Conservation (phyloP, 2,329 filamentous ascomycete genomes). For the Pseudonectria buxi region DNA sequence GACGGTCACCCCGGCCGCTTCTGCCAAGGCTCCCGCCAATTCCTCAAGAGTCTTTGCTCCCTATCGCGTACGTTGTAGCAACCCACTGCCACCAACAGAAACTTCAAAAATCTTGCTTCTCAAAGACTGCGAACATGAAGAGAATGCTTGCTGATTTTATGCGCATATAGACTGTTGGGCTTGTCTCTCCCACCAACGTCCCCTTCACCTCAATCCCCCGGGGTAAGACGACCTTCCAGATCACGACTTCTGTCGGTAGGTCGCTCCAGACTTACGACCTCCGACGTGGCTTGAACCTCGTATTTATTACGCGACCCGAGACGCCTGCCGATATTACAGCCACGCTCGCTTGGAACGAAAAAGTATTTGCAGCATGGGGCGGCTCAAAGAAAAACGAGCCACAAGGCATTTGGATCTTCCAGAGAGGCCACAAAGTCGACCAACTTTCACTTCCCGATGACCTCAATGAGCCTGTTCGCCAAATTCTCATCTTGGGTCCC, state of each 20-base stretch:
- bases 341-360: slow-evolving; percentile 79
- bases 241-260: slow-evolving; percentile 88
- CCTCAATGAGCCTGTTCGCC: slow-evolving; percentile 63
- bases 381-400: slow-evolving; percentile 43
- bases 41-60: slow-evolving; percentile 85
- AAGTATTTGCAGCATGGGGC: slow-evolving; percentile 86
- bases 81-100: neutral
- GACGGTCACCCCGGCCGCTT: slow-evolving; percentile 28
- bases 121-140: slow-evolving; percentile 2
- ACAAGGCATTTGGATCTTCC: slow-evolving; percentile 82
- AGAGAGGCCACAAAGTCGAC: slow-evolving; percentile 77
- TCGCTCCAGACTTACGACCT: slow-evolving; percentile 95
- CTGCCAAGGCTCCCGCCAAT: slow-evolving; percentile 33
- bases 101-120: neutral
- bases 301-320: slow-evolving; percentile 89
- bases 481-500: slow-evolving; percentile 76
- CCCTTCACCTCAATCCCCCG: slow-evolving; percentile 85
- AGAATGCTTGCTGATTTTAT: slow-evolving; percentile 1
- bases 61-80: slow-evolving; percentile 63
- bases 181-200: slow-evolving; percentile 84
- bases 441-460: slow-evolving; percentile 64
- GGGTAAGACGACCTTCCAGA: slow-evolving; percentile 92
- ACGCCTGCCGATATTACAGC: slow-evolving; percentile 82
- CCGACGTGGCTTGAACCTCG: slow-evolving; percentile 78
- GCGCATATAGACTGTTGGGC: slow-evolving; percentile 67